Evolutionary conservation across 805 yeast genomes (phyloP), one percentile per base, ranked within the genome.

Genomic region (Lipomyces starkeyi): DNA sequence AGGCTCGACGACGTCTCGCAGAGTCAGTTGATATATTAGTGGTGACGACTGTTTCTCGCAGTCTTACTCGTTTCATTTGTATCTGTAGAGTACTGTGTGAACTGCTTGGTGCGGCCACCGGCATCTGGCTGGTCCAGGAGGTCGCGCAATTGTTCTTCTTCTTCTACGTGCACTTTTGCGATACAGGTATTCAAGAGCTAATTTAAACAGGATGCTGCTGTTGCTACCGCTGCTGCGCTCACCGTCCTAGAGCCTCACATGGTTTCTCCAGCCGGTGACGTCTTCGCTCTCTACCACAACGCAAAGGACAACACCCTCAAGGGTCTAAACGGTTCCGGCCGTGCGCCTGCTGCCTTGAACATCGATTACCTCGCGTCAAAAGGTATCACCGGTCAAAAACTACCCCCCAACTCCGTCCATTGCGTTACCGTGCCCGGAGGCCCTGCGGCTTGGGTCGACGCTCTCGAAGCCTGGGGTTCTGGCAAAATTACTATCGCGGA

Each of bases 251-350:
- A 81, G 73, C 83, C 83, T 5, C 79, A 74, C 66, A 79, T 76
- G 79, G 79, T 80, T 22, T 81, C 82, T 1, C 75, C 79, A 34
- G 84, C 83, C 22, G 82, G 82, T 14, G 83, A 80, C 62, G 58
- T 37, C 84, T 91, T 89, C 79, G 84, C 87, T 1, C 78, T 90
- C 47, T 87, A 82, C 74, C 88, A 87, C 76, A 82, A 85, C 56
- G 82, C 82, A 35, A 73, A 78, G 29, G 80, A 83, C 3, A 82
- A 85, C 65, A 80, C 81, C 65, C 90, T 89, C 0, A 78, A 80
- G 60, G 96, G 93, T 0, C 72, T 91, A 72, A 91, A 90, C 76
- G 97, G 94, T 3, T 85, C 91, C 58, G 96, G 97, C 8, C 83
- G 90, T 65, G 81, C 92, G 1, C 90, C 93, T 3, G 75, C 81